These are phyloP conservation scores for Colletotrichum caudatum DNA, from an alignment of 2,329 filamentous ascomycete genomes.

Conservation along the genomic window DNA sequence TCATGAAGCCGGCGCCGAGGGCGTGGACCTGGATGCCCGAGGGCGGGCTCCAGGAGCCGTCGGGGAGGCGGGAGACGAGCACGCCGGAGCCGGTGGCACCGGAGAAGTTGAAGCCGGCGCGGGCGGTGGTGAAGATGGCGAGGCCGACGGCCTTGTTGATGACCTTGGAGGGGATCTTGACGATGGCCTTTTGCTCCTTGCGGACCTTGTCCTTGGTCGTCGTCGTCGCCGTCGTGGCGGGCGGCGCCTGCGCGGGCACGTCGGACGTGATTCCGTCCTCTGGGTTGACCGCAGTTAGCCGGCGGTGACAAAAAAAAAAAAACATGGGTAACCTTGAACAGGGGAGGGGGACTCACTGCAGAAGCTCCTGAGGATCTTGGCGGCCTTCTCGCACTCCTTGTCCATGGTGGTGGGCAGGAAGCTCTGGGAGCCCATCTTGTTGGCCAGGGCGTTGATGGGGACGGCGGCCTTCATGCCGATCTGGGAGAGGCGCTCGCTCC, in stretches of 20 bases:
- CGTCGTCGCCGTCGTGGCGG: slow-evolving; percentile 40
- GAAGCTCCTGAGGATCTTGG: slow-evolving; percentile 84
- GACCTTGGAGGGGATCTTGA: slow-evolving; percentile 69
- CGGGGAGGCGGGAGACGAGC: slow-evolving; percentile 70
- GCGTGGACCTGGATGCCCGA: slow-evolving; percentile 87
- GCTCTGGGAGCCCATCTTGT: slow-evolving; percentile 84
- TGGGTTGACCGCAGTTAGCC: slow-evolving; percentile 43
- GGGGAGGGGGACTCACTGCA: slow-evolving; percentile 71
- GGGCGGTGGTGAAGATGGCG: slow-evolving; percentile 79
- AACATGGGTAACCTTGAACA: slow-evolving; percentile 29
- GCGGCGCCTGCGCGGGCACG: slow-evolving; percentile 44
- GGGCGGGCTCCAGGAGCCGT: slow-evolving; percentile 82
- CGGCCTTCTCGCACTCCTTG: slow-evolving; percentile 92
- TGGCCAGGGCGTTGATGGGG: slow-evolving; percentile 84
- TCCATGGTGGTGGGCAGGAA: slow-evolving; percentile 90
- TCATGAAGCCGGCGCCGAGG: slow-evolving; percentile 81
- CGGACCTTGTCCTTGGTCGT: slow-evolving; percentile 44
- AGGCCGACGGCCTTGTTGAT: slow-evolving; percentile 75
- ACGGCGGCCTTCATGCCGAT: slow-evolving; percentile 66
- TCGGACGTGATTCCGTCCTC: slow-evolving; percentile 66
- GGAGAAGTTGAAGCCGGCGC: slow-evolving; percentile 73
- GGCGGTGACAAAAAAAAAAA: too few species aligned
- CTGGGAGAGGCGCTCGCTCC: slow-evolving; percentile 37
- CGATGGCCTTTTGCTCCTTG: slow-evolving; percentile 60
- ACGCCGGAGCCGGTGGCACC: slow-evolving; percentile 76